Conservation (phyloP, 129 eudicot genomes). For the Tagetes erecta region DNA sequence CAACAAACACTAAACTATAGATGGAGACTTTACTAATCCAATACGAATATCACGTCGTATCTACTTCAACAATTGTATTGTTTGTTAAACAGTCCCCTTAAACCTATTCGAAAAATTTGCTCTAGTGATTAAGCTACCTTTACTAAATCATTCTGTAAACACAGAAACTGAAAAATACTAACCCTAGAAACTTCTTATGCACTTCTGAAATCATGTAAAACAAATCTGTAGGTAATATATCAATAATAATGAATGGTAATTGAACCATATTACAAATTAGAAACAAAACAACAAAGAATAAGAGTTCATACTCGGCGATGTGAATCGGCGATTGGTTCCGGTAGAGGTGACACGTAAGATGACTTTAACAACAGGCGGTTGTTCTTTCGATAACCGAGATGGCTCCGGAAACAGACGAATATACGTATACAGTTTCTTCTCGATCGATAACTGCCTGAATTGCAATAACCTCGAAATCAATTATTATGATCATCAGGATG, state of each 20-base stretch:
- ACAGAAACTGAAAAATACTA: background rate
- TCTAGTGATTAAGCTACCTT: background rate
- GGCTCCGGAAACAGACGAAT: constrained; percentile 77
- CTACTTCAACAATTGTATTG: background rate
- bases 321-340: constrained; percentile 52
- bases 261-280: background rate
- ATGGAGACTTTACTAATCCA: background rate
- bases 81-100: background rate
- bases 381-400: constrained; percentile 62
- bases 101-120: constrained; percentile 1
- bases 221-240: no score
- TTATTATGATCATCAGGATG: background rate
- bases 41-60: no score
- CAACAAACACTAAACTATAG: background rate
- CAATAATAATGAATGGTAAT: no score
- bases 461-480: background rate
- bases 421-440: constrained; percentile 64
- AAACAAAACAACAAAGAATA: background rate
- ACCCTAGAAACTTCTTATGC: background rate
- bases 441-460: constrained; percentile 69
- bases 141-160: background rate
- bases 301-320: constrained; percentile 58
- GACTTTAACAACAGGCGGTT: constrained; percentile 85
- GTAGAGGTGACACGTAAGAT: constrained; percentile 51
- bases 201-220: no score